Evolutionary conservation across 2,329 filamentous ascomycete genomes (phyloP).

Genomic region (Knufia petricola): DNA sequence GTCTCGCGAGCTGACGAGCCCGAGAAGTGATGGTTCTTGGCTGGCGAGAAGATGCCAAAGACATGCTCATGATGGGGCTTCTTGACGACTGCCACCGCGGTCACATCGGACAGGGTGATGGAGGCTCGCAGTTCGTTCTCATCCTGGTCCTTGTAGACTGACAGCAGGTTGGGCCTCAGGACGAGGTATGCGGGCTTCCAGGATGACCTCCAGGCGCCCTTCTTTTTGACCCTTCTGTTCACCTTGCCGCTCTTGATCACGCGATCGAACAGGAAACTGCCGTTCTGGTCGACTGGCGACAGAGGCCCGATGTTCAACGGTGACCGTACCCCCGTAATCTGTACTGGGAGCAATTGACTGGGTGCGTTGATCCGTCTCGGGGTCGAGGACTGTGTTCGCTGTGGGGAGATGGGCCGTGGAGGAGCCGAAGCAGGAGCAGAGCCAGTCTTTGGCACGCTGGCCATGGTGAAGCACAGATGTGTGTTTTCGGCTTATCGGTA

Average conservation of each 20-base stretch:
- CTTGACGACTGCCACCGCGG: constrained; percentile 77
- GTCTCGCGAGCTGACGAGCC: constrained; percentile 64
- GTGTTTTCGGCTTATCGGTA: no score
- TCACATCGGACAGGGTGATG: constrained; percentile 79
- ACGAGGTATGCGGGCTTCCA: constrained; percentile 90
- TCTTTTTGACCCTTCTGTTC: constrained; percentile 83
- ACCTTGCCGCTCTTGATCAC: constrained; percentile 84
- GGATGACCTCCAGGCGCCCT: constrained; percentile 52
- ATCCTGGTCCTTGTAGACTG: constrained; percentile 84
- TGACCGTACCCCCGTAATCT: not conserved
- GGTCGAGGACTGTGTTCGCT: not conserved
- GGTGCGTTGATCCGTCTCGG: constrained; percentile 10
- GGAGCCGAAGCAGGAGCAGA: no score
- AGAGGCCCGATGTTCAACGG: constrained; percentile 54
- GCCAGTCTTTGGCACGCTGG: constrained; percentile 1
- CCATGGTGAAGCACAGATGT: not conserved
- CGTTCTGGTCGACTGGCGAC: constrained; percentile 86
- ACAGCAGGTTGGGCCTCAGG: constrained; percentile 78
- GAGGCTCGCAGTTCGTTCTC: constrained; percentile 85
- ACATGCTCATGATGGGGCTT: constrained; percentile 79
- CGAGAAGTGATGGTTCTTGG: constrained; percentile 85
- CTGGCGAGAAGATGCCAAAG: constrained; percentile 85
- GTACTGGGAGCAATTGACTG: constrained; percentile 12
- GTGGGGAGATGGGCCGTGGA: constrained; percentile 9
- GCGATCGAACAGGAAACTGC: constrained; percentile 90